Percentiles rank a stretch among this genome's conserved stretches.
These are phyloP conservation scores for Trichoderma arundinaceum DNA, from an alignment of 2,329 filamentous ascomycete species.

Conservation along the genomic window DNA sequence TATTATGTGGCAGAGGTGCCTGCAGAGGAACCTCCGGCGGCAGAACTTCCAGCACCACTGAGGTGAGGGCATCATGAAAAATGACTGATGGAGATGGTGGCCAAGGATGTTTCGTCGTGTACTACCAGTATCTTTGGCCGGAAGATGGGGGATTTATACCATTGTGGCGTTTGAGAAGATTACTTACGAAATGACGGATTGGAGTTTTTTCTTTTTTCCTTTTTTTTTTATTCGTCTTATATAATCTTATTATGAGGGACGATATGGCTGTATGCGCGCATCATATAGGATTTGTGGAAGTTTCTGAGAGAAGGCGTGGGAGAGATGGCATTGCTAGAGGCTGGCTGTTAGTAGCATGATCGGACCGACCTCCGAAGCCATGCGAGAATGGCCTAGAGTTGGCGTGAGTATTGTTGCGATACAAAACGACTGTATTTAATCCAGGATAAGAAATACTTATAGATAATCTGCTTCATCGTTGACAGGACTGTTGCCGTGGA, in stretches of 20 bases:
- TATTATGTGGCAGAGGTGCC: not conserved
- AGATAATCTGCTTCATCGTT: not conserved
- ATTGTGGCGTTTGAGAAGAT: not conserved
- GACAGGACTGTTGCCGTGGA: no score
- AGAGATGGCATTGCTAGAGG: not conserved
- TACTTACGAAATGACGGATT: not conserved
- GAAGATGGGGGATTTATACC: no score
- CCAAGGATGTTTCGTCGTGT: not conserved
- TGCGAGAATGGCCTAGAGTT: not conserved
- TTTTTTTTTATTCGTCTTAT: not conserved
- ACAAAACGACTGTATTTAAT: not conserved
- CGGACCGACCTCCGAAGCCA: not conserved
- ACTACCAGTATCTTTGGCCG: no score
- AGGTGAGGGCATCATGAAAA: not conserved
- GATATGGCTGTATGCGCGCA: not conserved
- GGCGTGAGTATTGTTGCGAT: not conserved
- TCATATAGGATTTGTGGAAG: not conserved
- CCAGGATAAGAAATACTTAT: not conserved
- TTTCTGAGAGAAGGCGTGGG: not conserved
- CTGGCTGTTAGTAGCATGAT: not conserved
- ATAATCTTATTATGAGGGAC: not conserved
- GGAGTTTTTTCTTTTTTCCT: not conserved
- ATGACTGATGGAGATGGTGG: no score
- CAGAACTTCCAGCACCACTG: slow-evolving; percentile 4
- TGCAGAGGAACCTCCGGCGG: not conserved